Base-by-base conservation (phyloP, 768 basidiomycete species). In the Rossbeevera mucosa region DNA sequence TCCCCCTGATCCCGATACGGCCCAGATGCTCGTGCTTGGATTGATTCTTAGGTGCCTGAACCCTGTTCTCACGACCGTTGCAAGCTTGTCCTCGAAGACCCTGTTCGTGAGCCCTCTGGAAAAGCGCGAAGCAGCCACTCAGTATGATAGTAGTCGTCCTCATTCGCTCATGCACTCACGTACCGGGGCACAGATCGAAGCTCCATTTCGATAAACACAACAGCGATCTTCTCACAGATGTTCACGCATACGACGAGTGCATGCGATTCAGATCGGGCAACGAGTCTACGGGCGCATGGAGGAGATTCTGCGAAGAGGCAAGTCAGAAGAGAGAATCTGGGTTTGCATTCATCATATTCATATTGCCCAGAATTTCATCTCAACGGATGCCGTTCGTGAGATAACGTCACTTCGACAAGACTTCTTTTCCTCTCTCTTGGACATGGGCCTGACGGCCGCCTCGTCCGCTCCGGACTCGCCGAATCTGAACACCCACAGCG, bases 221-320 rank as follows among this genome's bases (percentile, higher is more conserved):
- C 49, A 94, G 91, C 55, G 94, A 97, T 64, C 75, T 96, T 1
- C 72, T 96, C 44, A 94, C 93, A 0, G 90, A 92, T 55, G 75
- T 83, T 14, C 75, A 80, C 42, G 92, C 91, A 1, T 94, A 87
- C 63, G 75, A 86, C 38, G 78, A 83, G 55, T 86, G 80, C 54
- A 59, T 75, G 49, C 68, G 74, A 48, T 66, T 86, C 43, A 76
- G 76, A 16, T 63, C 72, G 0, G 75, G 79, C n/a, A 76, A 78
- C 6, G 78, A 80, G 47, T 71, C 80, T 2, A 73, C 75, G 0
- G 58, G 64, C 29, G 64, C 68, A 24, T 69, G 86, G 26, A 72
- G 76, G 41, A 59, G 64, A 18, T 94, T 91, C 64, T 91, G 87
- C 63, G 86, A 91, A 64, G 78, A 88, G 63, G 91, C 81, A 56